phyloP scores from a whole-genome alignment of 169 alveolate genomes.

The Plasmodium billcollinsi region DNA sequence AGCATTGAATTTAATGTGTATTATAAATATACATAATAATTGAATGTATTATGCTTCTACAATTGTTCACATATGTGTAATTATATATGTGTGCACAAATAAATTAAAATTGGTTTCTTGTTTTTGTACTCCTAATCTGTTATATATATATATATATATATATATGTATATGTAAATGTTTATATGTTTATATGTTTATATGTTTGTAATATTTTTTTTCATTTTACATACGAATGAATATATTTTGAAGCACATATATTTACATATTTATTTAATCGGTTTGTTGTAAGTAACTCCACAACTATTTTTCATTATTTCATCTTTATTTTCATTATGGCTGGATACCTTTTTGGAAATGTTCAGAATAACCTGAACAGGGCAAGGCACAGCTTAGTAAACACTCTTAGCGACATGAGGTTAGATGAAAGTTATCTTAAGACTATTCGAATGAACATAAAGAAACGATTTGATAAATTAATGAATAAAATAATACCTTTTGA shows the following conservation, averaged over 20 bases:
- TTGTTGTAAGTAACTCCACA: not conserved
- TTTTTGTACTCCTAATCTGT: too few species aligned
- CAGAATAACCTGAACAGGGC: not conserved
- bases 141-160: too few species aligned
- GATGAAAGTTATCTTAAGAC: slow-evolving; percentile 11
- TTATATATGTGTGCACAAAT: too few species aligned
- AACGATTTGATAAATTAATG: slow-evolving; percentile 26
- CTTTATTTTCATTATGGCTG: not conserved
- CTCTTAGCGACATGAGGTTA: slow-evolving; percentile 9
- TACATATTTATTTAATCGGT: not conserved
- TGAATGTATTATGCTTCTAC: too few species aligned
- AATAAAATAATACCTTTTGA: slow-evolving; percentile 20
- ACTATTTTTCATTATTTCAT: not conserved
- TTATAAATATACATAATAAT: too few species aligned
- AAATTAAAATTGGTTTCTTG: too few species aligned
- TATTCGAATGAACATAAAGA: slow-evolving; percentile 28
- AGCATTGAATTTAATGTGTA: too few species aligned
- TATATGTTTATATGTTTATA: too few species aligned
- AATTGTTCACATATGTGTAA: too few species aligned
- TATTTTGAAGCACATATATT: not conserved
- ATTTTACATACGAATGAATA: not conserved
- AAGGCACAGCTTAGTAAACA: not conserved
- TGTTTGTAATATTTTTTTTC: too few species aligned
- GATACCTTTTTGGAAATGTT: not conserved
- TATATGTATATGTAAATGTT: too few species aligned